Conservation (phyloP, 371 early-diverging fungal genomes). For the Mortierella sp. region DNA sequence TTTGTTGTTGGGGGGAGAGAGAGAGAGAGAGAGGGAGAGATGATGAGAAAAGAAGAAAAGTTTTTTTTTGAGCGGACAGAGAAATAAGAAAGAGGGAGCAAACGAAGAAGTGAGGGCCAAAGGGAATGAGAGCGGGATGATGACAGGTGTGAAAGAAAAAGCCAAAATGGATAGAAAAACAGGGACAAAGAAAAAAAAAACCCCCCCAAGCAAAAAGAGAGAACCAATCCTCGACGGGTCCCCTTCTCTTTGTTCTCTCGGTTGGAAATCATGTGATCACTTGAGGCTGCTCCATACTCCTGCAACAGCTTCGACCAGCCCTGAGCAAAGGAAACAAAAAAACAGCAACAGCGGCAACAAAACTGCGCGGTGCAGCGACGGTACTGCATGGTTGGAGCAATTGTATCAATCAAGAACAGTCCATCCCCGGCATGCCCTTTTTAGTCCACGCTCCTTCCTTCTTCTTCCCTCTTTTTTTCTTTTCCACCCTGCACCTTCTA, state of each 20-base stretch:
- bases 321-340: too few species aligned
- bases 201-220: neutral
- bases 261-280: conserved; percentile 2
- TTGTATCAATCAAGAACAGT: neutral
- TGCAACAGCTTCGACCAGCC: neutral
- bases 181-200: neutral
- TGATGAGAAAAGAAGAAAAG: neutral
- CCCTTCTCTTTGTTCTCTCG: neutral
- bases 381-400: neutral
- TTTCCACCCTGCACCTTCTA: neutral
- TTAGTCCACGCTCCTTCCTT: neutral
- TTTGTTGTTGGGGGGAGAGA: neutral
- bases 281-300: neutral
- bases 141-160: neutral
- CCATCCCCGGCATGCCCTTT: conserved; percentile 12
- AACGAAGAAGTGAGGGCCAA: neutral
- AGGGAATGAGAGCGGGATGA: neutral
- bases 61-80: neutral
- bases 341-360: neutral
- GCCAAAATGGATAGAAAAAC: conserved; percentile 2
- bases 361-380: neutral
- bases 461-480: neutral
- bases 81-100: neutral
- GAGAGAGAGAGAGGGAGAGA: neutral
- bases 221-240: neutral